Conservation (phyloP, 2,329 filamentous ascomycete genomes). For the Akanthomyces lecanii region DNA sequence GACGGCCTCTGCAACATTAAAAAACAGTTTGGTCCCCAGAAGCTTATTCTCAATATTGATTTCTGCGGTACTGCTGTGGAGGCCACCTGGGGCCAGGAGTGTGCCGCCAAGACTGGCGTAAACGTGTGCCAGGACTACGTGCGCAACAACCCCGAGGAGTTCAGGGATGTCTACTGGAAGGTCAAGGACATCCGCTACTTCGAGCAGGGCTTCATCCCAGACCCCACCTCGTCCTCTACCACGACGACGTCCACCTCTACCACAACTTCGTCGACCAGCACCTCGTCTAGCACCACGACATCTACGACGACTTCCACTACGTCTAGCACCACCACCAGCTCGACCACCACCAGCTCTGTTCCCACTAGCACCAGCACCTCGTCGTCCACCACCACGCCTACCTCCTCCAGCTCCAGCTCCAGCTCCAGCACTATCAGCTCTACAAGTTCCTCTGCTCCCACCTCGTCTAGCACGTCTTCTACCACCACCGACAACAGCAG, state of each 20-base stretch:
- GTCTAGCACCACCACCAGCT: not conserved
- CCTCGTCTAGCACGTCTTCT: not conserved
- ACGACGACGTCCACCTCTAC: slow-evolving; percentile 17
- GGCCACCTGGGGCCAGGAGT: slow-evolving; percentile 17
- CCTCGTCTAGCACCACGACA: not conserved
- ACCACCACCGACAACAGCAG: not conserved
- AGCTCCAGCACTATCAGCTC: slow-evolving; percentile 3
- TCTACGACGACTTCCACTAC: not conserved
- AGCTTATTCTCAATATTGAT: slow-evolving; percentile 26
- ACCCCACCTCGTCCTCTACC: slow-evolving; percentile 24
- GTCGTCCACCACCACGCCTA: slow-evolving; percentile 18
- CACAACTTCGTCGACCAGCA: slow-evolving; percentile 11
- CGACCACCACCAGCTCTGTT: not conserved
- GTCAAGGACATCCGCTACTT: slow-evolving; percentile 40
- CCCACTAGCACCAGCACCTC: slow-evolving; percentile 21
- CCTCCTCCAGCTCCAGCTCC: slow-evolving; percentile 2
- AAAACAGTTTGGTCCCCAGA: slow-evolving; percentile 27
- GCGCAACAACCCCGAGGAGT: slow-evolving; percentile 32
- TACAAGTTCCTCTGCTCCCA: not conserved
- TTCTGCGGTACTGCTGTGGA: slow-evolving; percentile 12
- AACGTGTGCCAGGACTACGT: slow-evolving; percentile 36
- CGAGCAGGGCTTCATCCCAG: slow-evolving; percentile 18
- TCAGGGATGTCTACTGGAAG: slow-evolving; percentile 40
- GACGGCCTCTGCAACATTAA: slow-evolving; percentile 26
- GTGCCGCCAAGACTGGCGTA: slow-evolving; percentile 24